These are phyloP conservation scores for Cercospora sojina DNA, from an alignment of 2,329 filamentous ascomycete genomes.

Conservation along the genomic window DNA sequence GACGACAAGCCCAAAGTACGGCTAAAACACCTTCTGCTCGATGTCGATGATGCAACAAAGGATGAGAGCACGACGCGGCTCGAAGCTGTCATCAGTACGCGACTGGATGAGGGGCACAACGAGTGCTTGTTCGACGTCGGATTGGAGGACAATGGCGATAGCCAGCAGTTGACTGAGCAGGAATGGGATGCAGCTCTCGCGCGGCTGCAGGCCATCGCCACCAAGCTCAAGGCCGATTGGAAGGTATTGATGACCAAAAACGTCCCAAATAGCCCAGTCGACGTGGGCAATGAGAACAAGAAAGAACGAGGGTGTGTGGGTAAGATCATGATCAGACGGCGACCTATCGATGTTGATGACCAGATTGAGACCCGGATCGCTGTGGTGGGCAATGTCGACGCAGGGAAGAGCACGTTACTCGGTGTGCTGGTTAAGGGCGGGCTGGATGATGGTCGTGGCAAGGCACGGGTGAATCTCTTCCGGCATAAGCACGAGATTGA, in stretches of 20 bases:
- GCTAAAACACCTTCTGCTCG: slow-evolving; percentile 74
- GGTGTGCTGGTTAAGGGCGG: slow-evolving; percentile 94
- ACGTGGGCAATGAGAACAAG: slow-evolving; percentile 61
- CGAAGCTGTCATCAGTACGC: slow-evolving; percentile 62
- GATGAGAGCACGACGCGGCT: slow-evolving; percentile 65
- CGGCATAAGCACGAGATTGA: slow-evolving; percentile 98
- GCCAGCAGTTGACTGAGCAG: slow-evolving; percentile 70
- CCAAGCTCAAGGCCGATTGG: slow-evolving; percentile 68
- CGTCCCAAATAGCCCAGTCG: slow-evolving; percentile 68
- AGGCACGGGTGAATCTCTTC: slow-evolving; percentile 92
- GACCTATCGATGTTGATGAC: slow-evolving; percentile 72
- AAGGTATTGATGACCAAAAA: slow-evolving; percentile 86
- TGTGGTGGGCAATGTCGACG: slow-evolving; percentile 96
- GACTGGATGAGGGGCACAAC: slow-evolving; percentile 79
- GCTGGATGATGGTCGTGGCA: slow-evolving; percentile 90
- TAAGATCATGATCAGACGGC: slow-evolving; percentile 80
- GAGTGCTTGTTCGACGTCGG: slow-evolving; percentile 92
- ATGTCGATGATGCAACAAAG: slow-evolving; percentile 45
- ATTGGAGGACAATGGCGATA: slow-evolving; percentile 83
- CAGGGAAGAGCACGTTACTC: slow-evolving; percentile 93
- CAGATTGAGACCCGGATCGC: slow-evolving; percentile 95
- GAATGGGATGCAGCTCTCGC: slow-evolving; percentile 74
- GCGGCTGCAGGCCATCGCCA: slow-evolving; percentile 65
- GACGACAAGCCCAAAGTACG: slow-evolving; percentile 67
- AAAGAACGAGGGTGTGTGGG: slow-evolving; percentile 75